phyloP scores from a whole-genome alignment of 306 rosid species.

The Citrullus amarus region DNA sequence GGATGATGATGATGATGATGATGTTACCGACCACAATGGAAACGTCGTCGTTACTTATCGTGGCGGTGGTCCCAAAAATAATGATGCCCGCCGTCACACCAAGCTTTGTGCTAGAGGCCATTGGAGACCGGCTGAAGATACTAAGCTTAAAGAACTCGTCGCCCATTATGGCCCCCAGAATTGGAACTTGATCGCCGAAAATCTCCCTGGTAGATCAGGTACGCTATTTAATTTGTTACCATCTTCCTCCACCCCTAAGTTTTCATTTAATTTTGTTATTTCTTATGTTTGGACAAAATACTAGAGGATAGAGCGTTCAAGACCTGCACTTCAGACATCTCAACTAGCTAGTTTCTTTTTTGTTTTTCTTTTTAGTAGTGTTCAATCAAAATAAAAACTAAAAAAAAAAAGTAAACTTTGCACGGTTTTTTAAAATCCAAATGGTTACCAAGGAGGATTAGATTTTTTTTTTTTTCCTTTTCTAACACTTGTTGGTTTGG shows the following conservation, averaged over 20 bases:
- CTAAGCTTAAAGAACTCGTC: slow-evolving; percentile 69
- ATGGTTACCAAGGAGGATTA: too few species aligned
- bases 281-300: too few species aligned
- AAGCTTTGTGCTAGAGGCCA: slow-evolving; percentile 84
- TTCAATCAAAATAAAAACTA: too few species aligned
- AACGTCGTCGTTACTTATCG: not conserved
- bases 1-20: not conserved
- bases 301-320: too few species aligned
- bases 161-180: slow-evolving; percentile 80
- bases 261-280: too few species aligned
- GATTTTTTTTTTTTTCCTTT: not conserved
- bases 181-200: slow-evolving; percentile 82
- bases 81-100: not conserved
- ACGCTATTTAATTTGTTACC: too few species aligned
- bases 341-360: too few species aligned
- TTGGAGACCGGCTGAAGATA: slow-evolving; percentile 92
- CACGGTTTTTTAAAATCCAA: too few species aligned
- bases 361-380: too few species aligned
- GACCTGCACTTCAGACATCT: too few species aligned
- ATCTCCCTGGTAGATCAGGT: slow-evolving; percentile 89
- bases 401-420: too few species aligned
- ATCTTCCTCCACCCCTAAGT: too few species aligned
- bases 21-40: not conserved
- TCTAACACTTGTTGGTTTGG: not conserved
- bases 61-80: not conserved